Conservation (phyloP, 768 basidiomycete genomes). For the Mycena epipterygia region DNA sequence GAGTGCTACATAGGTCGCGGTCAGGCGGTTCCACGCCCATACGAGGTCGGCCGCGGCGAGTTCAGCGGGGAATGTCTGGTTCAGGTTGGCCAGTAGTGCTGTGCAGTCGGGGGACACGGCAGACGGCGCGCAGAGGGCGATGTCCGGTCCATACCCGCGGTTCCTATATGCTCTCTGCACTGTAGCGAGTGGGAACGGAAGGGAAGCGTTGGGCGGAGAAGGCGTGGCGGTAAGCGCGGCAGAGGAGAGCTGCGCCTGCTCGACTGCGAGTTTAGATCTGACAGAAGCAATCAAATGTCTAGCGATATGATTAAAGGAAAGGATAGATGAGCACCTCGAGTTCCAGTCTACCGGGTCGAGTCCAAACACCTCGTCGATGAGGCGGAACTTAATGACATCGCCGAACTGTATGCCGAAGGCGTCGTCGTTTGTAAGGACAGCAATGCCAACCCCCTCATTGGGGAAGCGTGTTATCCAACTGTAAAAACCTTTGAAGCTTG, state of each 20-base stretch:
- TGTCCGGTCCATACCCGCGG: neutral
- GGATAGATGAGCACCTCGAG: neutral
- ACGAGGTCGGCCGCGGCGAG: neutral
- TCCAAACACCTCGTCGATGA: neutral
- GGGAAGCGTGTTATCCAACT: constrained; percentile 6
- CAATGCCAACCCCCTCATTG: neutral
- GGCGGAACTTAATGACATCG: constrained; percentile 10
- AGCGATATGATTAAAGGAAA: neutral
- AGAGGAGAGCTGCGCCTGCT: neutral
- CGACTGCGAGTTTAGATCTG: neutral
- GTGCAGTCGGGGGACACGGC: neutral
- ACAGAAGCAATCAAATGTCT: neutral
- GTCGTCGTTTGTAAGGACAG: constrained; percentile 17
- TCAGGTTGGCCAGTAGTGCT: neutral
- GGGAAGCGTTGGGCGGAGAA: neutral
- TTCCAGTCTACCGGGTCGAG: constrained; percentile 6
- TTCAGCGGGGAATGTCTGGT: neutral
- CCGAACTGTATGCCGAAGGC: neutral
- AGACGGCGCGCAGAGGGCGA: neutral
- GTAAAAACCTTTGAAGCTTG: neutral
- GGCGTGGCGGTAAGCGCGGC: neutral
- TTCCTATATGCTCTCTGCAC: neutral
- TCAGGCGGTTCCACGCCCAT: neutral
- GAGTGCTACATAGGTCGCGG: neutral
- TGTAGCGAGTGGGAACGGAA: neutral